These are phyloP conservation scores for Solanum gracilifrons DNA, from an alignment of 257 asterid species.

Conservation along the genomic window DNA sequence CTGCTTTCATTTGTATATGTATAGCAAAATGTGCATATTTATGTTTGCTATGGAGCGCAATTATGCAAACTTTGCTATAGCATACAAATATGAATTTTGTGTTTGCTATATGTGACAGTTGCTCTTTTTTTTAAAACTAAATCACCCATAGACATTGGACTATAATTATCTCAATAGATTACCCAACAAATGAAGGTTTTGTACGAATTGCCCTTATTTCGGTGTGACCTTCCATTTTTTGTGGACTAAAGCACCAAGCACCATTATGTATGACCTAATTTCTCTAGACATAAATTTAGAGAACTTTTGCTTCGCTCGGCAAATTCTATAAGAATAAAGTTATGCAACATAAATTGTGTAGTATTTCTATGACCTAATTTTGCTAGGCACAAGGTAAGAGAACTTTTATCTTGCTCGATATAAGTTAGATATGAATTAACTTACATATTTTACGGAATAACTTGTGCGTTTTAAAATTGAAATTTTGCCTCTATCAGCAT, in stretches of 20 bases:
- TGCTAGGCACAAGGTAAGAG: not conserved
- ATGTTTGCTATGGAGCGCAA: too few relatives aligned
- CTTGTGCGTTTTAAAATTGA: too few relatives aligned
- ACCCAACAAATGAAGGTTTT: not conserved
- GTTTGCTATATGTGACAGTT: too few relatives aligned
- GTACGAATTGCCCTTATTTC: not conserved
- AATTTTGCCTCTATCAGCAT: rapidly evolving
- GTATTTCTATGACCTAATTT: not conserved
- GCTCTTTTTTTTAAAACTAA: not conserved
- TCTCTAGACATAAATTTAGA: not conserved
- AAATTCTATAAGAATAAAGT: not conserved
- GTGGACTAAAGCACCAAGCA: not conserved
- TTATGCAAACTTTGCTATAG: too few relatives aligned
- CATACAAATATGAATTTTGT: too few relatives aligned
- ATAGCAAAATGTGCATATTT: too few relatives aligned
- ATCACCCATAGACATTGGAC: not conserved
- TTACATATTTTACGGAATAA: too few relatives aligned
- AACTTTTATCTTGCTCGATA: not conserved
- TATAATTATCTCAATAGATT: not conserved
- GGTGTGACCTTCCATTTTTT: not conserved
- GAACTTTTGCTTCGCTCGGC: rapidly evolving
- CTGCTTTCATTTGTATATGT: too few relatives aligned
- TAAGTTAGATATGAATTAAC: too few relatives aligned
- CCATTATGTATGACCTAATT: too few relatives aligned
- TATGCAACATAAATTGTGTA: not conserved